Conservation (phyloP, 179 eudicot genomes). For the Silene vulgaris region DNA sequence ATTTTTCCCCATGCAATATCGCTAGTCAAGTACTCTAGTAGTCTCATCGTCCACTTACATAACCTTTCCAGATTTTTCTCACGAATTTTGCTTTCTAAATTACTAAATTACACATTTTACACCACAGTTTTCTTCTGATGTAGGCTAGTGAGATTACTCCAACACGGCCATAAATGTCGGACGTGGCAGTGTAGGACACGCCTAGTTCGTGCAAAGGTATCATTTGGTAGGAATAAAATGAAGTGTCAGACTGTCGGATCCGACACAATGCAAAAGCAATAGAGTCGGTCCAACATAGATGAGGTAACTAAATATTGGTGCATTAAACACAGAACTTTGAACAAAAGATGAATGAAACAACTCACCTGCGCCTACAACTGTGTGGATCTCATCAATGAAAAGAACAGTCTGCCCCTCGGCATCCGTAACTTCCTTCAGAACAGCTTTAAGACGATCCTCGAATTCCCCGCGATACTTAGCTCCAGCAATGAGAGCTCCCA, state of each 20-base stretch:
- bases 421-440: constrained; percentile 86
- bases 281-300: neutral
- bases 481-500: constrained; percentile 98
- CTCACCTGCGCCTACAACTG: constrained; percentile 95
- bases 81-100: neutral
- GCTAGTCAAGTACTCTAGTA: no score
- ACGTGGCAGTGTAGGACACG: no score
- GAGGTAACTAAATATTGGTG: neutral
- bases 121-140: neutral
- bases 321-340: neutral
- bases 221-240: neutral
- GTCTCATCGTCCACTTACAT: neutral
- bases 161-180: neutral
- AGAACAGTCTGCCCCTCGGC: constrained; percentile 90
- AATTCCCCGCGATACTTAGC: constrained; percentile 96
- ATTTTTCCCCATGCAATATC: neutral
- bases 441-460: constrained; percentile 94
- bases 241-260: neutral
- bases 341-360: constrained; percentile 11
- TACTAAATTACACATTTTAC: neutral
- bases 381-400: constrained; percentile 95
- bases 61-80: neutral
- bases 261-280: neutral
- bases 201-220: no score
- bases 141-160: neutral